Evolutionary conservation across 2,329 filamentous ascomycete genomes (phyloP).

Genomic region (Colletotrichum gloeosporioides): DNA sequence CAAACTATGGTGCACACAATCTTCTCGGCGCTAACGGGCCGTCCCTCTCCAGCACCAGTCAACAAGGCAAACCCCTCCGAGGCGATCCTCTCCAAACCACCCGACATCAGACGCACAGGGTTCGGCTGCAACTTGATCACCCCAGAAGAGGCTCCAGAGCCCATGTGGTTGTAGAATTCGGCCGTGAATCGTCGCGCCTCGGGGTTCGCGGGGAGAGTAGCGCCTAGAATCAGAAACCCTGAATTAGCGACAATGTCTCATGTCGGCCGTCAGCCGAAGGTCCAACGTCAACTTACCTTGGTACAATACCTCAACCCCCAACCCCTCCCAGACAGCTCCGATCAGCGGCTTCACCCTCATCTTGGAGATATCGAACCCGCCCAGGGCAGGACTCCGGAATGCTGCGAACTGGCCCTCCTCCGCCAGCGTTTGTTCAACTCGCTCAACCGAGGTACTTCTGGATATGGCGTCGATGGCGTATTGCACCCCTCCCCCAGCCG

Average conservation of each 20-base stretch:
- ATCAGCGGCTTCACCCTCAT: conserved; percentile 38
- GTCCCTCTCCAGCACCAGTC: conserved; percentile 27
- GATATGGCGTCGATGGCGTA: conserved; percentile 45
- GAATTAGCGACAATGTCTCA: background rate
- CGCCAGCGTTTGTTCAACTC: conserved; percentile 30
- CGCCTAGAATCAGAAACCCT: background rate
- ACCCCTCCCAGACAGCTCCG: conserved; percentile 46
- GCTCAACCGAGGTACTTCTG: conserved; percentile 38
- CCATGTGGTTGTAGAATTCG: conserved; percentile 40
- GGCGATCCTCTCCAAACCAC: conserved; percentile 30
- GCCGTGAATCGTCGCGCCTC: conserved; percentile 34
- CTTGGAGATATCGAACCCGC: conserved; percentile 25
- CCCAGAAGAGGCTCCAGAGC: conserved; percentile 13
- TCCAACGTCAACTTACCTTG: conserved; percentile 23
- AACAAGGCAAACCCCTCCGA: conserved; percentile 33
- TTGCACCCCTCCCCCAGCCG: conserved; percentile 34
- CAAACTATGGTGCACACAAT: conserved; percentile 29
- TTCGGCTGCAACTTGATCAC: conserved; percentile 29
- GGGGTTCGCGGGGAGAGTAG: conserved; percentile 19
- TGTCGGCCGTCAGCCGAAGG: fast-evolving
- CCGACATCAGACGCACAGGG: conserved; percentile 35
- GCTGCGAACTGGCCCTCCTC: conserved; percentile 28
- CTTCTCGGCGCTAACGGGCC: conserved; percentile 45
- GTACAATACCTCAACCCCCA: conserved; percentile 44
- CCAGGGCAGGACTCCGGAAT: conserved; percentile 27